phyloP scores from a whole-genome alignment of 2,329 filamentous ascomycete genomes.

The Diaporthe batatas region DNA sequence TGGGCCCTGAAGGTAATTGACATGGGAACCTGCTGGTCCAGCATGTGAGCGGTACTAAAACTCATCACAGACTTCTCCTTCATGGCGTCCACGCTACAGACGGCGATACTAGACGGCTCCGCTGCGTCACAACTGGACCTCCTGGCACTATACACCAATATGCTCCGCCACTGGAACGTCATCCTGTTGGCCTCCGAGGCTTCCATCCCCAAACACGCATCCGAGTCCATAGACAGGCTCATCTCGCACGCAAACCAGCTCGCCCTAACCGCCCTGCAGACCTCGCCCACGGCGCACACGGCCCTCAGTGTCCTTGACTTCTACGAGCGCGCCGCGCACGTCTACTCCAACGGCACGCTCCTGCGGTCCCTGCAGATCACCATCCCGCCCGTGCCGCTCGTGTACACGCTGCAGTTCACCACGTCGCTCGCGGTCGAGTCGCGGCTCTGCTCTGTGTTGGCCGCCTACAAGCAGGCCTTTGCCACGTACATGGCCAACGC shows the following conservation, averaged over 20 bases:
- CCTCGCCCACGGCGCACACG: constrained; percentile 56
- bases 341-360: constrained; percentile 66
- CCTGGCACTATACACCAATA: constrained; percentile 74
- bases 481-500: constrained; percentile 70
- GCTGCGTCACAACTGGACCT: constrained; percentile 69
- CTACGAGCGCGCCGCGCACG: constrained; percentile 71
- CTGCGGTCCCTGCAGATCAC: constrained; percentile 72
- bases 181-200: constrained; percentile 56
- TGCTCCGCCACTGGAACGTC: constrained; percentile 73
- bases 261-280: constrained; percentile 71
- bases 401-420: constrained; percentile 80
- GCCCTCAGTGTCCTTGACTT: constrained; percentile 76
- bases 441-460: constrained; percentile 77
- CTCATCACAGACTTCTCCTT: constrained; percentile 13
- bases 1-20: constrained; percentile 66
- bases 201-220: constrained; percentile 52
- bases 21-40: not conserved
- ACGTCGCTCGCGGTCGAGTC: constrained; percentile 74
- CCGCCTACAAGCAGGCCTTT: constrained; percentile 80
- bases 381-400: constrained; percentile 74
- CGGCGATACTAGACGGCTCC: constrained; percentile 60
- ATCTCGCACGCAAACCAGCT: constrained; percentile 67
- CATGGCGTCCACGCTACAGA: constrained; percentile 32
- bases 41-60: not conserved
- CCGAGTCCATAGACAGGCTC: constrained; percentile 57